phyloP scores from a whole-genome alignment of 805 yeast species.

The Metschnikowia koreensis region DNA sequence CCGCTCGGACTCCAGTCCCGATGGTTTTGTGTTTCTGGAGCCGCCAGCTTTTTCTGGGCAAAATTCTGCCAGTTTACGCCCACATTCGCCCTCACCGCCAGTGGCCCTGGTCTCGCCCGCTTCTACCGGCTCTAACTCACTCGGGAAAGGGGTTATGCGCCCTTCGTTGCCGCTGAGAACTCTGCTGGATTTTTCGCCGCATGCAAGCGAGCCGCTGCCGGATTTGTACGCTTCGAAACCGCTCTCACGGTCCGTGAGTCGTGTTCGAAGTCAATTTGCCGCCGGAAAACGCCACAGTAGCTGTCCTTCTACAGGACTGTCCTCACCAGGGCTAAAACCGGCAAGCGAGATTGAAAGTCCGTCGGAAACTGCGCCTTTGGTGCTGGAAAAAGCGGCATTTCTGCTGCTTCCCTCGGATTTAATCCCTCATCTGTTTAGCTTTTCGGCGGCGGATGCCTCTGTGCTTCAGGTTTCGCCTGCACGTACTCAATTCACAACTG shows the following conservation, averaged over 20 bases:
- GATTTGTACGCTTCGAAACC: background rate
- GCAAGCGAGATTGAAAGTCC: background rate
- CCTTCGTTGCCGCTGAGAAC: background rate
- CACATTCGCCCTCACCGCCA: background rate
- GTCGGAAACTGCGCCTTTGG: background rate
- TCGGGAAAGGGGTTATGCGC: background rate
- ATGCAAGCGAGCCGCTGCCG: too few species aligned
- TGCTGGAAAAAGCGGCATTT: background rate
- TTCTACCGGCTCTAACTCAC: background rate
- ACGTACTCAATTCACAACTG: background rate
- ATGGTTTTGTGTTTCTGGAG: slow-evolving; percentile 4
- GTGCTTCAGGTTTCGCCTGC: slow-evolving; percentile 21
- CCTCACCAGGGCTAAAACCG: background rate
- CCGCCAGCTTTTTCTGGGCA: background rate
- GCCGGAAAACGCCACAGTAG: slow-evolving; percentile 8
- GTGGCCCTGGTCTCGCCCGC: background rate
- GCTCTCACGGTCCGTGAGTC: slow-evolving; percentile 2
- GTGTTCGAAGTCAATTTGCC: slow-evolving; percentile 5
- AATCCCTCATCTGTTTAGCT: slow-evolving; percentile 18
- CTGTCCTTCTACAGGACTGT: slow-evolving; percentile 2
- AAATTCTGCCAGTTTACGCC: background rate
- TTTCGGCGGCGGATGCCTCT: slow-evolving; percentile 28
- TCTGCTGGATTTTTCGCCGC: too few species aligned
- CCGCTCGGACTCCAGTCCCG: slow-evolving; percentile 1
- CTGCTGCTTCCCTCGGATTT: background rate